Conservation (phyloP, 352 stramenopile species). For the Phytophthora pinifolia region DNA sequence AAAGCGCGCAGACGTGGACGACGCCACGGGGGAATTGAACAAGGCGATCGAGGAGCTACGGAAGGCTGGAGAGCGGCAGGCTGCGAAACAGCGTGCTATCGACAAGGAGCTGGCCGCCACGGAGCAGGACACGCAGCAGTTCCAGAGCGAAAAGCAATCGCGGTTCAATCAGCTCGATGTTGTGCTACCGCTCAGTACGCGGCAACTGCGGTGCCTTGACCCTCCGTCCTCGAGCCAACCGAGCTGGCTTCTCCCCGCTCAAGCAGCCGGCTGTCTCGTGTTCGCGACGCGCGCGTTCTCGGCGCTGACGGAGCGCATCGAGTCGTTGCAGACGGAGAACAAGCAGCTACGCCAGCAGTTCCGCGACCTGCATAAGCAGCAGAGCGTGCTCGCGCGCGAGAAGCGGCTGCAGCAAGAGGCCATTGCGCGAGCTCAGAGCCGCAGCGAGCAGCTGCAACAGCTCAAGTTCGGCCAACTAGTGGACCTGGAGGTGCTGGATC, state of each 20-base stretch:
- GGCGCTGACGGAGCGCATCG: conserved; percentile 68
- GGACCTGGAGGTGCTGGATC: conserved; percentile 90
- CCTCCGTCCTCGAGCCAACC: conserved; percentile 17
- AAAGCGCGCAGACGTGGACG: conserved; percentile 90
- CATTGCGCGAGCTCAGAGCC: conserved; percentile 61
- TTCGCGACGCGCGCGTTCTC: conserved; percentile 70
- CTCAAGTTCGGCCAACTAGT: conserved; percentile 83
- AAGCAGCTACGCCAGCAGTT: conserved; percentile 86
- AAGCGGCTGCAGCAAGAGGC: conserved; percentile 73
- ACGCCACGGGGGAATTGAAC: conserved; percentile 82
- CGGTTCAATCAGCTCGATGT: conserved; percentile 90
- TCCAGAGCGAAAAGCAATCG: conserved; percentile 94
- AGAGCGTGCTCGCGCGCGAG: conserved; percentile 78
- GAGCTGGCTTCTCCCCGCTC: conserved; percentile 53
- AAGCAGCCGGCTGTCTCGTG: conserved; percentile 61
- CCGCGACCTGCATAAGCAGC: conserved; percentile 87
- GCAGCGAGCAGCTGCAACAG: conserved; percentile 77
- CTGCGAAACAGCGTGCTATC: conserved; percentile 85
- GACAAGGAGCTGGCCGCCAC: conserved; percentile 91
- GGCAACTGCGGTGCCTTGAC: conserved; percentile 74
- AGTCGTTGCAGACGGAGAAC: conserved; percentile 83
- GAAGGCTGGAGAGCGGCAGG: conserved; percentile 82
- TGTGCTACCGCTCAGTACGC: conserved; percentile 71
- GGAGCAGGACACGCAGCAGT: conserved; percentile 88
- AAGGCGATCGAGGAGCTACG: conserved; percentile 90